Evolutionary conservation across 768 basidiomycete genomes (phyloP), one percentile per base, ranked within the genome.

Genomic region (Lepiota venenata): DNA sequence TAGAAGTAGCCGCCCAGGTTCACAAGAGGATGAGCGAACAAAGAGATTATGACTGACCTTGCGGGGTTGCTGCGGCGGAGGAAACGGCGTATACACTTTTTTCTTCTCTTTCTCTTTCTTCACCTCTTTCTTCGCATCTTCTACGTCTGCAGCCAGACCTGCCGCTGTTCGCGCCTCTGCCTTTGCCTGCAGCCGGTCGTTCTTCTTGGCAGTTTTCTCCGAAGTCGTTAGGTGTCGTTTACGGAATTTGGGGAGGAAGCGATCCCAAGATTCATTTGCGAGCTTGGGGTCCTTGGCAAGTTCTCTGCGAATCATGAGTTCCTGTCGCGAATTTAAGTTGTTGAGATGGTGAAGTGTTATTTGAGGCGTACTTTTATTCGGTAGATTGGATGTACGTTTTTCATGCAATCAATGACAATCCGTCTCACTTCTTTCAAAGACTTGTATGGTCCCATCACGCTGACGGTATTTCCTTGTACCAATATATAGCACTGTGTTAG

Each of bases 331-430:
- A 2, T 25, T 25, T 25, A 27, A 39, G 32, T 36, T 42, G 37
- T 32, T 36, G 22, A 50, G 59, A 56, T 56, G 25, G 50, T 49
- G 21, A 35, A 32, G 11, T 22, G 20, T 44, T 37, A 18, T 22
- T 27, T 40, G 27, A 27, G 39, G 49, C 61, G 18, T 38, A 91
- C 94, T 72, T 99, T 99, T 71, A 99, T 99, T 62, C 94, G 87
- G 68, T 99, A 99, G 66, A 99, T 98, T 1, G 97, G 97, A 65
- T 99, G 97, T 50, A 98, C 89, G 67, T 99, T 99, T 74, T 88
- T 94, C 97, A 99, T 98, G 74, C 97, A 99, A 66, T 99, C 97
- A 39, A 98, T 70, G n/a, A 99, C 83, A 58, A 98, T 98, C 61
- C 95, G 74, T 55, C 97, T 80, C 10, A 99, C 96, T 70, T 99